A percentile compares a stretch with the other conserved stretches of the same genome.
Conservation (phyloP, 106 monocot species). For the Allium fistulosum region DNA sequence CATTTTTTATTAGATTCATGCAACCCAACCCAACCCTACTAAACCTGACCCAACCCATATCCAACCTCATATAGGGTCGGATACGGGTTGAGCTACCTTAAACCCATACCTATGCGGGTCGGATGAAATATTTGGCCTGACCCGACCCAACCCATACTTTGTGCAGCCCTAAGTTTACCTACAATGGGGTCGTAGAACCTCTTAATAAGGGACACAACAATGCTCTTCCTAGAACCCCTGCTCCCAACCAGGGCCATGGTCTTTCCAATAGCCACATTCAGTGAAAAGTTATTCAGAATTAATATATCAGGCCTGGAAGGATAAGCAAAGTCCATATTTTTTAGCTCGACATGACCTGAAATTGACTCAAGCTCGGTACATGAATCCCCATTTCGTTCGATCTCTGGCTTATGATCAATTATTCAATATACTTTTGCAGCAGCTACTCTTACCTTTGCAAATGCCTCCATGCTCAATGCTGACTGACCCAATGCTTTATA, state of each 20-base stretch:
- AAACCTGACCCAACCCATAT: too few species aligned
- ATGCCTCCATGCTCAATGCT: constrained; percentile 80
- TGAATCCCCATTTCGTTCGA: constrained; percentile 39
- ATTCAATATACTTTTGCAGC: constrained; percentile 76
- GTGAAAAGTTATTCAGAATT: constrained; percentile 46
- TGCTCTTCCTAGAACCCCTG: constrained; percentile 97
- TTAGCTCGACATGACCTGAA: constrained; percentile 56
- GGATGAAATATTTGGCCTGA: too few species aligned
- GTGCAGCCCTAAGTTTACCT: constrained; percentile 44
- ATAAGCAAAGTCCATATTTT: constrained; percentile 60
- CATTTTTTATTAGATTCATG: too few species aligned
- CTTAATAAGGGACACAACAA: constrained; percentile 86
- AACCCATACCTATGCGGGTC: too few species aligned
- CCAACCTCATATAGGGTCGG: too few species aligned
- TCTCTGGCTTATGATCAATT: constrained; percentile 65
- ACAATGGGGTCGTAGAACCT: constrained; percentile 86
- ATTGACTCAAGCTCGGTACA: constrained; percentile 42
- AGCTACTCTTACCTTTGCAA: constrained; percentile 71
- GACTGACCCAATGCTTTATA: constrained; percentile 74
- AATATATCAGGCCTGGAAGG: constrained; percentile 55
- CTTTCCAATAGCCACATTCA: constrained; percentile 71
- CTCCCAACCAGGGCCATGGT: constrained; percentile 88
- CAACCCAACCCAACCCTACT: too few species aligned
- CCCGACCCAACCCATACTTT: too few species aligned
- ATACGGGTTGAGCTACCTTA: too few species aligned